These are phyloP conservation scores for Cystobasidiaceae sp. DNA, from an alignment of 1,284 basidiomycete genomes.

Conservation along the genomic window DNA sequence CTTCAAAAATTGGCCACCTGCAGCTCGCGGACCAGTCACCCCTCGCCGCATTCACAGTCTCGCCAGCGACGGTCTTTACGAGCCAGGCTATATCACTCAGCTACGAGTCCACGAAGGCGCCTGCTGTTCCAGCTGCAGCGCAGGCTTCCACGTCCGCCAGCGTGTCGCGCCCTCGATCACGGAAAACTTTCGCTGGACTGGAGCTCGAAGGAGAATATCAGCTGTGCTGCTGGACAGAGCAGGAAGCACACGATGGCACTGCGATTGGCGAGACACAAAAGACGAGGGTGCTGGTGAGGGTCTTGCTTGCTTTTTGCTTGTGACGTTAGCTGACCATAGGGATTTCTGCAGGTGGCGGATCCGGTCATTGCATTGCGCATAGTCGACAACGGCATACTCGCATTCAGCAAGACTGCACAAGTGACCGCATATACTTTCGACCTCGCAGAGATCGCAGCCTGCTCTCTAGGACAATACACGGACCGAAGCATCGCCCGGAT, in stretches of 20 bases:
- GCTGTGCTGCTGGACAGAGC: slow-evolving; percentile 26
- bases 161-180: background rate
- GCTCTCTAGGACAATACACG: too few species aligned
- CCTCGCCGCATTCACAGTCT: slow-evolving; percentile 23
- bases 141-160: slow-evolving; percentile 2
- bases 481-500: too few species aligned
- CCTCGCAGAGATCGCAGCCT: background rate
- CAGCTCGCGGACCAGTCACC: slow-evolving; percentile 25
- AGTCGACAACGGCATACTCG: background rate
- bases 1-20: background rate
- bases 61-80: slow-evolving; percentile 18
- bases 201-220: slow-evolving; percentile 15
- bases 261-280: background rate
- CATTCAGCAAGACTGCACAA: background rate
- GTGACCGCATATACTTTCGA: background rate
- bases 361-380: background rate
- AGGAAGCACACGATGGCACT: slow-evolving; percentile 14
- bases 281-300: background rate
- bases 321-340: background rate
- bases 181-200: slow-evolving; percentile 25
- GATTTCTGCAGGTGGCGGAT: background rate
- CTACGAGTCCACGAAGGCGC: background rate
- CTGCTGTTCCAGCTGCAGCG: background rate
- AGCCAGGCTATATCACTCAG: slow-evolving; percentile 8
- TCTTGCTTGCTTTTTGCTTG: background rate